phyloP scores from a whole-genome alignment of 2,329 filamentous ascomycete genomes.

The Pseudogymnoascus sp. region DNA sequence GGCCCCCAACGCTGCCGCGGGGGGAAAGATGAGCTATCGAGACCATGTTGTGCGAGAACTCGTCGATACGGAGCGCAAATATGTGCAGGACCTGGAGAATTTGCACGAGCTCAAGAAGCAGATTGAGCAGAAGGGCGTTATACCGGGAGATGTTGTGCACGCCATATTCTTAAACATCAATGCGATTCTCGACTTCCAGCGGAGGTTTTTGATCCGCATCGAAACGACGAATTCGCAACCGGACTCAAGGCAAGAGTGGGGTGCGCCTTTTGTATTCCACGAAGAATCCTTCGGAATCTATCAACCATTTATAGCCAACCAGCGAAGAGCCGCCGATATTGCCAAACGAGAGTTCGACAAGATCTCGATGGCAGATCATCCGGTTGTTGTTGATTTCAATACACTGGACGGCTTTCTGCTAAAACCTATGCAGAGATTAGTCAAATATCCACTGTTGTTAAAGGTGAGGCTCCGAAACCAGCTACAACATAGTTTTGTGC shows the following conservation, averaged over 20 bases:
- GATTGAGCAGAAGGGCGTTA: slow-evolving; percentile 75
- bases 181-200: slow-evolving; percentile 87
- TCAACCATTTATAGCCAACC: slow-evolving; percentile 94
- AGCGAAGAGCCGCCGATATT: slow-evolving; percentile 79
- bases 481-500: background rate
- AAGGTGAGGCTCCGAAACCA: slow-evolving; percentile 45
- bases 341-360: slow-evolving; percentile 82
- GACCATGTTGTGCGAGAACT: slow-evolving; percentile 88
- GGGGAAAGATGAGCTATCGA: slow-evolving; percentile 59
- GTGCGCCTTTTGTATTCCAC: slow-evolving; percentile 76
- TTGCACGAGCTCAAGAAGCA: slow-evolving; percentile 85
- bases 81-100: slow-evolving; percentile 93
- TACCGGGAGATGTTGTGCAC: slow-evolving; percentile 84
- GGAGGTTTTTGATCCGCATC: slow-evolving; percentile 87
- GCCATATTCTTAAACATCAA: slow-evolving; percentile 97
- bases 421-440: slow-evolving; percentile 91
- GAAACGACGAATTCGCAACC: slow-evolving; percentile 88
- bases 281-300: slow-evolving; percentile 88
- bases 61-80: slow-evolving; percentile 91
- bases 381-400: slow-evolving; percentile 78
- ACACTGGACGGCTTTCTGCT: slow-evolving; percentile 85
- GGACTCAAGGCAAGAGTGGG: slow-evolving; percentile 76
- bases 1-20: slow-evolving; percentile 41
- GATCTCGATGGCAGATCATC: slow-evolving; percentile 64
- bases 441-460: slow-evolving; percentile 87